These are phyloP conservation scores for Leccinum aurantiacum DNA, from an alignment of 768 basidiomycete genomes.

Conservation along the genomic window DNA sequence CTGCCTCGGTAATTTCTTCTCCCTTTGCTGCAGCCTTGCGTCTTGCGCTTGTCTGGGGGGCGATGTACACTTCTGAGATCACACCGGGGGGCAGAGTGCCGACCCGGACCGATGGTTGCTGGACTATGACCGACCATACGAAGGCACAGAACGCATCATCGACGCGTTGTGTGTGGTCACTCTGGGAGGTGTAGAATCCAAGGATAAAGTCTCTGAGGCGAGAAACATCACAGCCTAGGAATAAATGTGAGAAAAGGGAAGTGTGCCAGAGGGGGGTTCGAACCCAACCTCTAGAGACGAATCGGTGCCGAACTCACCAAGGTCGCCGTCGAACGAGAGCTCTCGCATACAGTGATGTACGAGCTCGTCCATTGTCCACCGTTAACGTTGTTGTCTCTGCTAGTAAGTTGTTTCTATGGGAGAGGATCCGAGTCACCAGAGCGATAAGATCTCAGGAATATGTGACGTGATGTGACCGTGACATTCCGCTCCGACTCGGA, in stretches of 20 bases:
- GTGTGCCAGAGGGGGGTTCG: slow-evolving; percentile 41
- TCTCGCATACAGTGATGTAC: slow-evolving; percentile 83
- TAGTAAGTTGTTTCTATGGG: neutral
- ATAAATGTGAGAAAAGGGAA: slow-evolving; percentile 23
- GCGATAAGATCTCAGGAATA: slow-evolving; percentile 9
- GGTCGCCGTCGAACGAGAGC: slow-evolving; percentile 86
- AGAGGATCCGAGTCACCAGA: neutral
- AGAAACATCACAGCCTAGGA: slow-evolving; percentile 69
- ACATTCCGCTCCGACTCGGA: neutral
- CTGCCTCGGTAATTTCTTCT: slow-evolving; percentile 44
- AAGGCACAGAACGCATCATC: slow-evolving; percentile 79
- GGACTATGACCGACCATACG: slow-evolving; percentile 77
- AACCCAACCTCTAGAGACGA: slow-evolving; percentile 34
- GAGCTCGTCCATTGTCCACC: slow-evolving; percentile 73
- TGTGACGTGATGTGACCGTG: slow-evolving; percentile 17
- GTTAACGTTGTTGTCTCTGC: neutral
- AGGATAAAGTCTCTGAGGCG: slow-evolving; percentile 68
- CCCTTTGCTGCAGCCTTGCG: slow-evolving; percentile 62
- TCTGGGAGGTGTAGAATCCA: slow-evolving; percentile 55
- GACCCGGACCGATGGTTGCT: slow-evolving; percentile 73
- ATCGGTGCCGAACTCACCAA: slow-evolving; percentile 56
- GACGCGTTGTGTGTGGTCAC: slow-evolving; percentile 49
- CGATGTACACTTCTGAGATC: slow-evolving; percentile 71
- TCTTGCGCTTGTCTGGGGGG: slow-evolving; percentile 69
- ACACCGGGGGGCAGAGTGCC: slow-evolving; percentile 62